A percentile compares a stretch with the other conserved stretches of the same genome.
These are phyloP conservation scores for Cystobasidium ongulense DNA, from an alignment of 768 basidiomycete species.

Conservation along the genomic window DNA sequence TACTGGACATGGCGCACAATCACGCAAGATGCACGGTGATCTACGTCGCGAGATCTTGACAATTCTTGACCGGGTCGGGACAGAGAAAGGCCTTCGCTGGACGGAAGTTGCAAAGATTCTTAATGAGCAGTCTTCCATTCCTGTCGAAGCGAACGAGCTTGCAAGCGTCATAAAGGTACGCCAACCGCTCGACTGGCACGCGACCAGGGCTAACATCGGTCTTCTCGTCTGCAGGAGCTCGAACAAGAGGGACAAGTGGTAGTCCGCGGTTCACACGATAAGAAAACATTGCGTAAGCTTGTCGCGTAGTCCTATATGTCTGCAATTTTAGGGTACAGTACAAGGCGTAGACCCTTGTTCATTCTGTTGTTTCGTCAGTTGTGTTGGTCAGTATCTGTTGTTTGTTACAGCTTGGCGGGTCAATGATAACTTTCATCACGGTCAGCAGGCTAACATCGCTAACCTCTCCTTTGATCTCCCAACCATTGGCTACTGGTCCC, in stretches of 20 bases:
- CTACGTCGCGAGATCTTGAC: conserved; percentile 65
- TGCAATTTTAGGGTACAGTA: too few species aligned
- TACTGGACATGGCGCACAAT: conserved; percentile 80
- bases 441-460: too few species aligned
- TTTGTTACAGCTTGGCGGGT: too few species aligned
- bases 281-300: conserved; percentile 15
- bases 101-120: conserved; percentile 68
- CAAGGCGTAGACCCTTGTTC: too few species aligned
- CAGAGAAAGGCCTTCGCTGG: conserved; percentile 65
- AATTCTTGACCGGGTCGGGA: conserved; percentile 40
- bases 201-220: background rate
- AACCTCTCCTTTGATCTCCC: too few species aligned
- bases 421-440: too few species aligned
- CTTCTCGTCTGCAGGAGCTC: conserved; percentile 4
- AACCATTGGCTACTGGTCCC: too few species aligned
- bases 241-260: conserved; percentile 15
- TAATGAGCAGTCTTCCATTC: conserved; percentile 73
- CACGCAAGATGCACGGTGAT: conserved; percentile 77
- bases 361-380: background rate
- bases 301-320: background rate
- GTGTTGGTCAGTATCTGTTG: background rate
- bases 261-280: conserved; percentile 12
- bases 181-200: background rate
- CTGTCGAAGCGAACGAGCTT: conserved; percentile 72
- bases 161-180: conserved; percentile 46